Conservation (phyloP, 2,329 filamentous ascomycete genomes). For the Xylaria sp. region DNA sequence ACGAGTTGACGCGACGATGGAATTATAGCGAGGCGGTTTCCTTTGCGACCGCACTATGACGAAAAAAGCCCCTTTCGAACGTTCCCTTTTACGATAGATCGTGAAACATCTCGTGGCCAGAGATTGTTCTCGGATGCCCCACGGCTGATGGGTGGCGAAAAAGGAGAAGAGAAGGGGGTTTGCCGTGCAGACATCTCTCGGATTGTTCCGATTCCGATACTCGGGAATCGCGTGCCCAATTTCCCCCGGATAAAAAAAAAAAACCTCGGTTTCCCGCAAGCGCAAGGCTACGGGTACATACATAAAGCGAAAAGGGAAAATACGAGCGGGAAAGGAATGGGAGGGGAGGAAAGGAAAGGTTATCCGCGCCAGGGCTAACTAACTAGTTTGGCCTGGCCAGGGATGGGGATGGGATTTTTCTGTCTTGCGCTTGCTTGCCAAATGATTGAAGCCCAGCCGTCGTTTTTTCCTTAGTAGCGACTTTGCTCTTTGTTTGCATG, state of each 20-base stretch:
- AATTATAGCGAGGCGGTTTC: slow-evolving; percentile 13
- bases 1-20: slow-evolving; percentile 10
- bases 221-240: neutral
- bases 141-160: slow-evolving; percentile 17
- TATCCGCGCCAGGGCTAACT: neutral
- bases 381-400: neutral
- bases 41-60: slow-evolving; percentile 10
- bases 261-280: neutral
- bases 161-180: neutral
- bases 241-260: neutral
- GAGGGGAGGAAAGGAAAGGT: neutral
- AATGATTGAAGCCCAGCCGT: too few relatives aligned
- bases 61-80: neutral
- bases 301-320: neutral
- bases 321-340: neutral
- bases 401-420: neutral
- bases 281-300: neutral
- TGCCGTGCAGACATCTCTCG: neutral
- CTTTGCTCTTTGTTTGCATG: neutral
- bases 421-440: neutral
- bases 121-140: slow-evolving; percentile 14
- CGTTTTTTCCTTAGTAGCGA: too few relatives aligned
- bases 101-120: slow-evolving; percentile 7
- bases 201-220: neutral
- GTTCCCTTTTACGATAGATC: slow-evolving; percentile 11